phyloP scores from a whole-genome alignment of 768 basidiomycete genomes.

The Leucogyrophana mollusca region DNA sequence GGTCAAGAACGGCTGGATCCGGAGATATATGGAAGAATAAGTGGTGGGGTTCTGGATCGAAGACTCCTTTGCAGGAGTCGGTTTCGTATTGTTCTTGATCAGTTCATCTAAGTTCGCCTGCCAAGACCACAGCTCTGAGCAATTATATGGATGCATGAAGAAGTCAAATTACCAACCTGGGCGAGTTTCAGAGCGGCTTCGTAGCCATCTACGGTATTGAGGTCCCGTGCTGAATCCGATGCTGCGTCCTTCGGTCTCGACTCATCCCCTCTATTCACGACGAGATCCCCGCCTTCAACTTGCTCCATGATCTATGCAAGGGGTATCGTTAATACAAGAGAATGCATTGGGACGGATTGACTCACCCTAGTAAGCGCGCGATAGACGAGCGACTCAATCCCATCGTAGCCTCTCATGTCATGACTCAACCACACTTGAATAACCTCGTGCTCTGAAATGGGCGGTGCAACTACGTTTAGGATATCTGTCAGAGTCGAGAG shows the following conservation, averaged over 20 bases:
- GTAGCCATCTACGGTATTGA: slow-evolving; percentile 83
- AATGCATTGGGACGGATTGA: background rate
- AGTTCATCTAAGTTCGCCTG: slow-evolving; percentile 80
- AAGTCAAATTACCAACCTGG: slow-evolving; percentile 47
- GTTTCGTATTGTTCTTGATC: slow-evolving; percentile 58
- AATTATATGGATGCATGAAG: background rate
- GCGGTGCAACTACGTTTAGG: slow-evolving; percentile 95
- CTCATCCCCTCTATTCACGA: slow-evolving; percentile 82
- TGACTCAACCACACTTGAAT: slow-evolving; percentile 95
- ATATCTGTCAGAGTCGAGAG: slow-evolving; percentile 89
- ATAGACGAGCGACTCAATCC: slow-evolving; percentile 92
- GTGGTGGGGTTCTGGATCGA: slow-evolving; percentile 62
- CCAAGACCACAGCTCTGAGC: slow-evolving; percentile 4
- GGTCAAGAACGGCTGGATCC: slow-evolving; percentile 83
- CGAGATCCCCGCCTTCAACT: slow-evolving; percentile 87
- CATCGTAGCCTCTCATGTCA: slow-evolving; percentile 96
- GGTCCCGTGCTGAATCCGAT: slow-evolving; percentile 52
- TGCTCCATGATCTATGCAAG: slow-evolving; percentile 83
- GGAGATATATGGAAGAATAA: slow-evolving; percentile 89
- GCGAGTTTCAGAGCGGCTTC: slow-evolving; percentile 82
- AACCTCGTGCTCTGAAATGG: slow-evolving; percentile 97
- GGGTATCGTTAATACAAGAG: slow-evolving; percentile 6
- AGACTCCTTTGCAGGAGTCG: slow-evolving; percentile 23
- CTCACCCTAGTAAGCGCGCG: slow-evolving; percentile 77
- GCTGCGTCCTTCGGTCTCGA: slow-evolving; percentile 61